These are phyloP conservation scores for Fusarium tanahbumbuense DNA, from an alignment of 2,329 filamentous ascomycete species.

Conservation along the genomic window DNA sequence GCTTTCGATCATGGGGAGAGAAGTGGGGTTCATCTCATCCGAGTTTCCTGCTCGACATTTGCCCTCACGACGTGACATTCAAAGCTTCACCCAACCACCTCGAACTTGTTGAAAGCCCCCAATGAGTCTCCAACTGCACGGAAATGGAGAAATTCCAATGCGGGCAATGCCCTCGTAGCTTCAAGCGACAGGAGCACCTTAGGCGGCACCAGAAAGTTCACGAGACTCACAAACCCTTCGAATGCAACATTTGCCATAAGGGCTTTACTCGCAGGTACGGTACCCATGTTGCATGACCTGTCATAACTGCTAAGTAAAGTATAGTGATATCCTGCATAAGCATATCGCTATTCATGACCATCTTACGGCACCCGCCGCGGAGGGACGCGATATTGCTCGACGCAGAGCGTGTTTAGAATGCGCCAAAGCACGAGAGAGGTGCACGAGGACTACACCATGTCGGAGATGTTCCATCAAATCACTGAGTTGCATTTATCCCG, in stretches of 20 bases:
- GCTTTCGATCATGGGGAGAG: neutral
- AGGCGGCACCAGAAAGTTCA: conserved; percentile 37
- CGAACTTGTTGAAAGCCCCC: neutral
- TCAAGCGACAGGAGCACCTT: conserved; percentile 39
- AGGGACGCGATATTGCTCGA: neutral
- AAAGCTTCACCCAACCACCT: neutral
- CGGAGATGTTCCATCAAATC: conserved; percentile 19
- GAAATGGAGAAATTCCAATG: conserved; percentile 31
- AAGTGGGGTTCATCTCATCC: neutral
- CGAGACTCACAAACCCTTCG: conserved; percentile 17
- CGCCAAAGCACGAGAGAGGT: conserved; percentile 32
- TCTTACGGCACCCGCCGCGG: neutral
- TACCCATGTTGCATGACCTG: accelerated
- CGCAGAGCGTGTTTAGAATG: conserved; percentile 32
- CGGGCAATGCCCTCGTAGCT: conserved; percentile 23
- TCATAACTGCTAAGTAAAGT: accelerated
- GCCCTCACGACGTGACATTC: neutral
- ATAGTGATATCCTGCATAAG: conserved; percentile 8
- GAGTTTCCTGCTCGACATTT: neutral
- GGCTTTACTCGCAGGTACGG: conserved; percentile 36
- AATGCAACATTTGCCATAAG: conserved; percentile 32
- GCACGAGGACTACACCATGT: conserved; percentile 24
- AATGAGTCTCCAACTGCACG: neutral
- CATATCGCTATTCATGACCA: conserved; percentile 9
- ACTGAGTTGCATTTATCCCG: conserved; percentile 19